Evolutionary conservation across 2,329 filamentous ascomycete species (phyloP), one percentile per base, ranked within the genome.

Genomic region (Penicillium glabrum): DNA sequence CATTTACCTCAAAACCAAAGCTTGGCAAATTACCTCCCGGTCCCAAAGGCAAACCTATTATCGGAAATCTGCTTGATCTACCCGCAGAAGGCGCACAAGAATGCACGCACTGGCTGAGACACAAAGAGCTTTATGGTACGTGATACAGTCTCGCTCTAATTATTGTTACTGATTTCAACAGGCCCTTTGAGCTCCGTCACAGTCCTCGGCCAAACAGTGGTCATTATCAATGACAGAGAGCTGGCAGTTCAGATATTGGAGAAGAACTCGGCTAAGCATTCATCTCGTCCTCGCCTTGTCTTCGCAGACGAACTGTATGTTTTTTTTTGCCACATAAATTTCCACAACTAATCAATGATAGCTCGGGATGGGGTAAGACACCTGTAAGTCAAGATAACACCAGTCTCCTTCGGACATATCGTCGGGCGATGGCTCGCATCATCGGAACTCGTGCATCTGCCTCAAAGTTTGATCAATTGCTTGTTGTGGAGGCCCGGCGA

Each of bases 41-140:
- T 0, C 82, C 82, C 0, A 80, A 72, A 43, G 74, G 74, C 0
- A 63, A 79, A 5, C 79, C 80, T 0, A 16, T 84, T 0, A 35
- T 84, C 5, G 82, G 82, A 4, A 84, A 84, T 61, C 57, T 83
- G 16, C 59, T 61, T 1, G 80, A 84, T 59, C 67, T 84, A 9
- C 82, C 82, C 1, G 66, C 72, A 0, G 52, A 67, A 11, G 72
- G 71, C 0, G 60, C 60, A 46, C 72, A 70, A 13, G 78, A 80
- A 51, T 77, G 69, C 63, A 57, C 72, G n/a, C 76, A 80, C 53
- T 80, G 77, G 77, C 54, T 75, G 1, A 68, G 79, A 46, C 72
- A 41, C 19, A 41, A 41, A 13, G 37, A 41, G 19, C 37, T 41
- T 41, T 41, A 41, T 21, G 37, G 37, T 41, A 11, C 10, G 37